A percentile compares a stretch with the other conserved stretches of the same genome.
phyloP scores from a whole-genome alignment of 495 filamentous ascomycete genomes.

The Staphylotrichum longicolle region DNA sequence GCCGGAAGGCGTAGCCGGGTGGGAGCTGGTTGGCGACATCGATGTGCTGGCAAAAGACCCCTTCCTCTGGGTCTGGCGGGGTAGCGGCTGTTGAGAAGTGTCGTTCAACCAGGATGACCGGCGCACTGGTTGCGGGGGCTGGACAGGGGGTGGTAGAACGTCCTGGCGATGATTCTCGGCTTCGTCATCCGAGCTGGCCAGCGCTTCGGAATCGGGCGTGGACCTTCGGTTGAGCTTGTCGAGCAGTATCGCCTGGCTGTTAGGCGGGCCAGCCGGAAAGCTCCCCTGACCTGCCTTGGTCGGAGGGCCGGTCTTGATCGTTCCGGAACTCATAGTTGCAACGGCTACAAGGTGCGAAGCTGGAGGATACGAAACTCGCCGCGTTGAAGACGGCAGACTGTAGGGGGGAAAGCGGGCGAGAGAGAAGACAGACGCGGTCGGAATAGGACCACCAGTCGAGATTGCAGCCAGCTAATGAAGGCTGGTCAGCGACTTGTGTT shows the following conservation, averaged over 20 bases:
- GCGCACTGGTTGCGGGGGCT: constrained; percentile 52
- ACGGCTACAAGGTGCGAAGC: neutral
- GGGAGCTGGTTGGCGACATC: constrained; percentile 72
- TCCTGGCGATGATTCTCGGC: constrained; percentile 57
- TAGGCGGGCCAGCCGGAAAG: constrained; percentile 41
- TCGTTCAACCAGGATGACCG: constrained; percentile 63
- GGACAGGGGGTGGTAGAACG: constrained; percentile 40
- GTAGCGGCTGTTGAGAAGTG: constrained; percentile 47
- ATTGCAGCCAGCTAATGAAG: neutral
- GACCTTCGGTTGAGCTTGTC: constrained; percentile 78
- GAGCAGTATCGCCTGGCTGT: constrained; percentile 59
- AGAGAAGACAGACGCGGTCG: neutral
- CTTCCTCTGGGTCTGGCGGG: constrained; percentile 46
- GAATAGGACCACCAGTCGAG: neutral
- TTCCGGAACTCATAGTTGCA: constrained; percentile 43
- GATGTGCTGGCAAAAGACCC: constrained; percentile 63
- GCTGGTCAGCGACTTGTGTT: too few species aligned
- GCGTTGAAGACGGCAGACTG: too few species aligned
- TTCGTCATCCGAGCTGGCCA: constrained; percentile 92
- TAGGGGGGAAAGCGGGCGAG: too few species aligned
- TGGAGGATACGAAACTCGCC: neutral
- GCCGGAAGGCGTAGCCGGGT: constrained; percentile 67
- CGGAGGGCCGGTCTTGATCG: constrained; percentile 41
- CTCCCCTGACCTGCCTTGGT: constrained; percentile 43
- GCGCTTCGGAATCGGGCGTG: constrained; percentile 88